phyloP scores from a whole-genome alignment of 495 filamentous ascomycete species.

The Neurospora pannonica region DNA sequence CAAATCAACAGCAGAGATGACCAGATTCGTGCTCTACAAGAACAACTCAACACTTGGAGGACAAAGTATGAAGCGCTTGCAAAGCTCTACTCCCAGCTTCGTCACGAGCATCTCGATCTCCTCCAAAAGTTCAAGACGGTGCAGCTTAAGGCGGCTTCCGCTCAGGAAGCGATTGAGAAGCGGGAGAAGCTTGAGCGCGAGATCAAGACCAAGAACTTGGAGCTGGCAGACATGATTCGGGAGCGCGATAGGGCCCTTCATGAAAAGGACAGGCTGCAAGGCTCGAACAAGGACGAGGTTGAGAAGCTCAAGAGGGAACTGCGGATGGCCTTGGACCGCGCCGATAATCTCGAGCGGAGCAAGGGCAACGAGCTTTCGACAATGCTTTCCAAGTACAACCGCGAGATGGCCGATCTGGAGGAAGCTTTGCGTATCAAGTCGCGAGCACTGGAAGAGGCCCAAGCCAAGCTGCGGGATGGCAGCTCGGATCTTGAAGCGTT shows the following conservation, averaged over 20 bases:
- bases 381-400: conserved; percentile 89
- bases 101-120: conserved; percentile 89
- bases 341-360: conserved; percentile 81
- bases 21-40: conserved; percentile 82
- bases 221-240: conserved; percentile 96
- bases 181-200: conserved; percentile 93
- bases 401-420: conserved; percentile 93
- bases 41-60: conserved; percentile 94
- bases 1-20: conserved; percentile 87
- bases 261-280: conserved; percentile 75
- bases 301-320: conserved; percentile 97
- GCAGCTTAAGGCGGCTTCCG: conserved; percentile 91
- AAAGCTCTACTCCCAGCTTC: conserved; percentile 92
- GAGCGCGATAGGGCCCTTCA: conserved; percentile 92
- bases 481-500: conserved; percentile 76
- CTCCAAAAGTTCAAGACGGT: conserved; percentile 91
- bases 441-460: conserved; percentile 75
- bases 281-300: conserved; percentile 82
- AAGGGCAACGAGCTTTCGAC: conserved; percentile 92
- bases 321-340: conserved; percentile 81
- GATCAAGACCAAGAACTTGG: conserved; percentile 97
- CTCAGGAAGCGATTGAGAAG: conserved; percentile 90
- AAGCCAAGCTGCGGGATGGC: conserved; percentile 64
- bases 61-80: conserved; percentile 94
- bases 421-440: conserved; percentile 85